Evolutionary conservation across 1,139 yeast genomes (phyloP), one percentile per base, ranked within the genome.

Genomic region (Zygoascus hellenicus): DNA sequence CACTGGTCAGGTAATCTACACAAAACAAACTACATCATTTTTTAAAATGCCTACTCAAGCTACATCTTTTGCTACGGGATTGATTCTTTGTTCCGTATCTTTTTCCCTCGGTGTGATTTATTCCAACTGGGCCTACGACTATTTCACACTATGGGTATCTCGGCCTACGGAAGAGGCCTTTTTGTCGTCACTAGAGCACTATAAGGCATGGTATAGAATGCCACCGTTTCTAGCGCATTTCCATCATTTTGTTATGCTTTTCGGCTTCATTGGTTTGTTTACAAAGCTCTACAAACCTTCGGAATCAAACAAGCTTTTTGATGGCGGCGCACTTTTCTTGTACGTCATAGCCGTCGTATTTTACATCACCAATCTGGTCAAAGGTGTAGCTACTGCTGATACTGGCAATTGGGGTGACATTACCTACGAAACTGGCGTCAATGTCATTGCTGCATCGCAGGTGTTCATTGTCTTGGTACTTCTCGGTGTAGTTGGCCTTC

Each of bases 391-490:
- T 58, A 78, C 94, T 46, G 79, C 88, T 51, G 60, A 78, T 29
- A 67, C 76, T 50, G 89, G 90, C 41, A 72, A 78, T 51, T 92
- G 97, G 97, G 97, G 96, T 54, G 97, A 92, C 48, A 96, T 92
- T 46, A 88, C 86, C 59, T 80, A 77, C 64, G 72, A 74, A 53
- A 88, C 96, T 28, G 97, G 97, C 19, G 69, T 92, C 59, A 87
- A 87, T 57, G 96, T 92, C 38, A 79, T 92, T 64, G 96, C 95
- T 39, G 97, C 97, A 5, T 81, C 95, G 39, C 83, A 83, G 66
- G 77, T 85, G 42, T 83, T 92, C 74, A 74, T 86, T 54, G 78
- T 84, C 16, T 66, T 88, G 51, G 74, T 84, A 15, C 72, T 90
- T 49, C 61, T 80, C 28, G 97, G 97, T 52, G 87, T 89, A 16